Conservation (phyloP, 2,329 filamentous ascomycete species). For the Talaromyces islandicus region DNA sequence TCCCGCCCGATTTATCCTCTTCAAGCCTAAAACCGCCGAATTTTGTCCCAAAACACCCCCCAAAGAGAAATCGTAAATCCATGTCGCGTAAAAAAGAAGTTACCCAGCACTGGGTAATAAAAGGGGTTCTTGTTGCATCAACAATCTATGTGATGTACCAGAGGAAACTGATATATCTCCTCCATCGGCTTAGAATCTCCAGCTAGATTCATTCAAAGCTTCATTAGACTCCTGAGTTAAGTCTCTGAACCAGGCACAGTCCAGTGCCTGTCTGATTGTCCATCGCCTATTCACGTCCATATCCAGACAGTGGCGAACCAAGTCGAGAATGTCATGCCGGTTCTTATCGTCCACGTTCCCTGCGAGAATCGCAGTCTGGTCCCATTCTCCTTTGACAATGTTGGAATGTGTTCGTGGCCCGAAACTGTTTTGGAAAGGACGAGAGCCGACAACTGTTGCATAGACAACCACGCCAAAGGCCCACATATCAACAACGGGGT, state of each 20-base stretch:
- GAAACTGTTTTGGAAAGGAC: constrained; percentile 59
- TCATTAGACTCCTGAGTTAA: constrained; percentile 28
- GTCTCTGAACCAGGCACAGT: constrained; percentile 50
- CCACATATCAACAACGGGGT: constrained; percentile 59
- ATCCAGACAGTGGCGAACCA: constrained; percentile 56
- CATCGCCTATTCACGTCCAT: constrained; percentile 51
- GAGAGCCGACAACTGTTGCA: constrained; percentile 53
- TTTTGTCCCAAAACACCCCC: neutral
- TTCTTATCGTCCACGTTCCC: constrained; percentile 30
- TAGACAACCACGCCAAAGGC: constrained; percentile 61
- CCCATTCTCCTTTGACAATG: constrained; percentile 57
- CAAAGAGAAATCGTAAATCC: neutral
- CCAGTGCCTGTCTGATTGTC: constrained; percentile 52
- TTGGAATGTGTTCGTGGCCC: constrained; percentile 53
- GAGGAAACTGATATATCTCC: neutral
- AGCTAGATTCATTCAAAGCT: constrained; percentile 22
- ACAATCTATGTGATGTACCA: neutral
- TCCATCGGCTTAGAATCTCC: constrained; percentile 33
- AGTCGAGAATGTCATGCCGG: constrained; percentile 45
- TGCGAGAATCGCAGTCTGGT: constrained; percentile 43
- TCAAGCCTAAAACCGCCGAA: neutral
- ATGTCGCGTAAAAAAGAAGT: neutral
- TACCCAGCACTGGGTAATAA: neutral
- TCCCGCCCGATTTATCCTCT: constrained; percentile 15
- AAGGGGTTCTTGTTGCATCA: neutral